Evolutionary conservation across 805 yeast genomes (phyloP), one percentile per base, ranked within the genome.

Genomic region (Vanderwaltozyma tropicalis): DNA sequence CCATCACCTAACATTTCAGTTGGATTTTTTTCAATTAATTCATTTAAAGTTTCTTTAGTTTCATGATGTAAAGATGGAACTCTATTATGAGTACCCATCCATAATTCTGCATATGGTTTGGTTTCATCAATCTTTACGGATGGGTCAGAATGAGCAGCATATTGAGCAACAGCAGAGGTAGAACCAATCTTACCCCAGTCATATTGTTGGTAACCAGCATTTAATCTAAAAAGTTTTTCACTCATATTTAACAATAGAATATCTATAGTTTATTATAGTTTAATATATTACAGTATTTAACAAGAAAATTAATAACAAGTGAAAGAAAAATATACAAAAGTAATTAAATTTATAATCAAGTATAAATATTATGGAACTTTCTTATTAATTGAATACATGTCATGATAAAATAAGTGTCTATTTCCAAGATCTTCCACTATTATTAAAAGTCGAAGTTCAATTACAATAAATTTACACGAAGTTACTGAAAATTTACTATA

Each of bases 1-100:
- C 47, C 51, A 4, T 64, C 52, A 45, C 88, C 87, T 43, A 92
- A 69, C 41, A 69, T 68, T 31, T 64, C 56, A 32, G 67, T 65
- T 13, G 95, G 87, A 45, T 75, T 57, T 7, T 63, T 58, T n/a
- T 67, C 61, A 39, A 89, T 74, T 27, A 84, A 57, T 15, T 83
- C 82, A 43, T 87, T 69, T 57, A 92, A 69, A 16, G 76, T 69
- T 47, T 71, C 64, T 24, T 79, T 79, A 15, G 67, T 61, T 20
- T 64, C 72, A 19, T 71, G 69, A 34, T 74, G 71, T 34, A 62
- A 63, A 15, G 95, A 80, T 21, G 97, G 96, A 11, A 82, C 87
- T 32, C 82, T 82, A 37, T 94, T 89, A 59, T 92, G 98, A 19
- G 97, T 87, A 28, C 98, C 98, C 98, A 92, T 92, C 98, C 98